A percentile compares a stretch with the other conserved stretches of the same genome.
Conservation (phyloP, 768 basidiomycete species). For the Cantharellus cinnabarinus region DNA sequence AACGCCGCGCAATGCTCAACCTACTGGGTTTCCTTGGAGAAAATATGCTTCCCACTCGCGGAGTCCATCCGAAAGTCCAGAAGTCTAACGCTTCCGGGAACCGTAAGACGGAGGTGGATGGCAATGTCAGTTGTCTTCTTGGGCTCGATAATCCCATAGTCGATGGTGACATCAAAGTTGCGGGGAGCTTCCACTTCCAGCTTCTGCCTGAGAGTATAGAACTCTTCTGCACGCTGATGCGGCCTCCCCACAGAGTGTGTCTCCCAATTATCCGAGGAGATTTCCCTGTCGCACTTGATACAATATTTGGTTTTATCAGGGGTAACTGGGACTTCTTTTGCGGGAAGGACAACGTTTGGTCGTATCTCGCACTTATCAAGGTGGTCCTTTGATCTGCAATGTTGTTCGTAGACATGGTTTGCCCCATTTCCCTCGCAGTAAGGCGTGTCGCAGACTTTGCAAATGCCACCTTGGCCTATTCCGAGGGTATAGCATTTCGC, state of each 20-base stretch:
- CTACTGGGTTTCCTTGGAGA: not conserved
- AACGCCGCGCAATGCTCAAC: not conserved
- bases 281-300: no score
- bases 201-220: no score
- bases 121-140: not conserved
- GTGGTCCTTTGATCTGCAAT: no score
- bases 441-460: not conserved
- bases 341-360: no score
- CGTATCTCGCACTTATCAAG: no score
- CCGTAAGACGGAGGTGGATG: not conserved
- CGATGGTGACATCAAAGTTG: not conserved
- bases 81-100: not conserved
- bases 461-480: not conserved
- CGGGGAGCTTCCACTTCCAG: no score
- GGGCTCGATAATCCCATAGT: not conserved
- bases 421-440: not conserved
- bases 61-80: not conserved
- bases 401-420: no score
- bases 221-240: no score
- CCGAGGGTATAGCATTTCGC: not conserved
- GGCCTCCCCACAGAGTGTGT: no score
- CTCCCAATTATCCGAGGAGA: no score
- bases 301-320: no score
- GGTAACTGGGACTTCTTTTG: no score
- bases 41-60: not conserved